Evolutionary conservation across 108 stramenopile genomes (phyloP), one percentile per base, ranked within the genome.

Genomic region (Cyclotella atomus): DNA sequence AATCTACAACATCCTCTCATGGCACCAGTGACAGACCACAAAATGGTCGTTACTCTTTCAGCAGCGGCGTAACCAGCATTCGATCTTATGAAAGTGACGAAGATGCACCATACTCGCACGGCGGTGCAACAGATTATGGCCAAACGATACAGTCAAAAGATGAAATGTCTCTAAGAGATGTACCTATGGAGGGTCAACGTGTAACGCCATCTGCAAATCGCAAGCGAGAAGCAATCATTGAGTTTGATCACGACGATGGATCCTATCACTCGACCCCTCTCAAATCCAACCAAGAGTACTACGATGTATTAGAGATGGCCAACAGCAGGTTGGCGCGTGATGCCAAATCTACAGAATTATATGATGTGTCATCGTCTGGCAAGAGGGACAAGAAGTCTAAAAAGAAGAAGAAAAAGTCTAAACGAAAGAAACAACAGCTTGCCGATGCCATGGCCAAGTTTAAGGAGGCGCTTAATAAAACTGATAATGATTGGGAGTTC

Each of bases 271-370:
- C 52, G 2, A n/a, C 52, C 52, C 2, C 21, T 2, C 52, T n/a
- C 12, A 74, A 56, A 35, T 29, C 64, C 3, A 74, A 78, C 50
- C 70, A 70, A 66, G 69, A 71, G 47, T 78, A 78, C 30, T 78
- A 71, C 57, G 69, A 78, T 71, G 70, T 78, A 4, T 71, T 78
- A 41, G 70, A 78, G 56, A 38, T 71, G 45, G 77, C 77, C 63
- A 56, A 70, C 28, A 49, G 28, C 24, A 30, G 41, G 16, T 64
- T 59, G 28, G 63, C 71, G 29, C 33, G 44, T 2, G 64, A 56
- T 28, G 73, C n/a, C n/a, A n/a, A n/a, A n/a, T n/a, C n/a, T n/a
- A n/a, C n/a, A n/a, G n/a, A n/a, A n/a, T n/a, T n/a, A n/a, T n/a
- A n/a, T n/a, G n/a, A n/a, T n/a, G n/a, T n/a, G n/a, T n/a, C n/a